Conservation (phyloP, 2,329 filamentous ascomycete genomes). For the Macrophomina phaseolina region DNA sequence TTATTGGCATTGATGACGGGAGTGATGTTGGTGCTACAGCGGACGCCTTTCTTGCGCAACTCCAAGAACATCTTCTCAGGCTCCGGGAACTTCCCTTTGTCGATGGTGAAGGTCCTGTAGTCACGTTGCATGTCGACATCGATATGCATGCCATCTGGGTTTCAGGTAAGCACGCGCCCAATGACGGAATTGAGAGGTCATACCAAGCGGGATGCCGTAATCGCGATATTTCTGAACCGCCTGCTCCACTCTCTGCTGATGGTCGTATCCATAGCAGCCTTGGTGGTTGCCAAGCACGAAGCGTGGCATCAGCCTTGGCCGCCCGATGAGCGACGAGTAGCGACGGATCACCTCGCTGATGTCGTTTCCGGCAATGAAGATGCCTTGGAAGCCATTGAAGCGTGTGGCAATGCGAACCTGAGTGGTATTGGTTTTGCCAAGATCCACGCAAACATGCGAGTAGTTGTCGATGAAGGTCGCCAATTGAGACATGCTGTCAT, state of each 20-base stretch:
- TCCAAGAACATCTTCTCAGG: constrained; percentile 43
- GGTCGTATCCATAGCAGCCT: constrained; percentile 47
- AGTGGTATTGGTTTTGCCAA: constrained; percentile 38
- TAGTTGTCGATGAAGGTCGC: constrained; percentile 45
- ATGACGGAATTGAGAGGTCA: background rate
- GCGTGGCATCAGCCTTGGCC: constrained; percentile 46
- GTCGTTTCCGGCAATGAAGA: constrained; percentile 41
- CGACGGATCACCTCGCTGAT: constrained; percentile 41
- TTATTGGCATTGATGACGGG: constrained; percentile 40
- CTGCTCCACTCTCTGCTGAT: constrained; percentile 36
- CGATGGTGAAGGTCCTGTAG: constrained; percentile 47
- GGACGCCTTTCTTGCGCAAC: constrained; percentile 42
- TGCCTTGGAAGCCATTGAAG: constrained; percentile 42
- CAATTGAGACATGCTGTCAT: background rate
- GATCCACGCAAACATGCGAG: constrained; percentile 46
- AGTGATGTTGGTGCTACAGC: constrained; percentile 49
- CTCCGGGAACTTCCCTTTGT: constrained; percentile 40
- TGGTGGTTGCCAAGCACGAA: constrained; percentile 48
- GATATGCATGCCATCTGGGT: constrained; percentile 43
- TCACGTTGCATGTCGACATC: constrained; percentile 48
- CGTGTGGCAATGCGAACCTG: constrained; percentile 41
- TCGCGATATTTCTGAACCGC: constrained; percentile 38
- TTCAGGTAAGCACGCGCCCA: background rate
- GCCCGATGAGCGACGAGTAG: constrained; percentile 45
- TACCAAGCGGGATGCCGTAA: constrained; percentile 39